Percentiles rank a stretch among this genome's conserved stretches.
Conservation (phyloP, 768 basidiomycete genomes). For the Glaciozyma antarctica region DNA sequence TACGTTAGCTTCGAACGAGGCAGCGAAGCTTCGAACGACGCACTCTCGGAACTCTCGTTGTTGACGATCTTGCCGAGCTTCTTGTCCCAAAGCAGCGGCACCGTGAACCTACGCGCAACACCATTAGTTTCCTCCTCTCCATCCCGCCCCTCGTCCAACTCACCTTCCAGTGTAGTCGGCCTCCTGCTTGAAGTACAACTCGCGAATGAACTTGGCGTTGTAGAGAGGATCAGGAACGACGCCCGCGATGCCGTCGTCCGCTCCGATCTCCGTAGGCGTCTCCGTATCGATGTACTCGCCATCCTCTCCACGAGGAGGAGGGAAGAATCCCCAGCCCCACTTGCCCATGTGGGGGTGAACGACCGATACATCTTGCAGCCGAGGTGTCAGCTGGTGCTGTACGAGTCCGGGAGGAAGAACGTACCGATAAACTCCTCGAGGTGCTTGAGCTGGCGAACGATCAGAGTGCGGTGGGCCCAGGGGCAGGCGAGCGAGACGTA, state of each 20-base stretch:
- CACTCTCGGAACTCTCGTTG: slow-evolving; percentile 55
- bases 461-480: slow-evolving; percentile 87
- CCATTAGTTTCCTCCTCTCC: background rate
- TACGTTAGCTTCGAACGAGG: slow-evolving; percentile 50
- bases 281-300: slow-evolving; percentile 20
- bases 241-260: slow-evolving; percentile 64
- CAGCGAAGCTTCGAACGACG: slow-evolving; percentile 27
- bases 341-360: slow-evolving; percentile 83
- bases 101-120: slow-evolving; percentile 55
- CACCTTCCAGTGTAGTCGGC: slow-evolving; percentile 55
- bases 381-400: too few species aligned
- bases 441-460: slow-evolving; percentile 82
- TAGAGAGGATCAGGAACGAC: slow-evolving; percentile 37
- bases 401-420: too few species aligned
- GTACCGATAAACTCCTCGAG: slow-evolving; percentile 60
- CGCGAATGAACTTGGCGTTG: slow-evolving; percentile 55
- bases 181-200: slow-evolving; percentile 70
- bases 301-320: slow-evolving; percentile 26
- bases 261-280: slow-evolving; percentile 40
- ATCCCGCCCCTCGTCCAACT: slow-evolving; percentile 33
- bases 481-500: slow-evolving; percentile 72
- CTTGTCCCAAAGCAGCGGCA: slow-evolving; percentile 89
- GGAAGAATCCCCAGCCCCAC: slow-evolving; percentile 24
- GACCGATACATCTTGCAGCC: slow-evolving; percentile 51
- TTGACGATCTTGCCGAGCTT: slow-evolving; percentile 69